phyloP scores from a whole-genome alignment of 225 moss, liverwort and hornwort species.

The Rhytidiadelphus loreus region DNA sequence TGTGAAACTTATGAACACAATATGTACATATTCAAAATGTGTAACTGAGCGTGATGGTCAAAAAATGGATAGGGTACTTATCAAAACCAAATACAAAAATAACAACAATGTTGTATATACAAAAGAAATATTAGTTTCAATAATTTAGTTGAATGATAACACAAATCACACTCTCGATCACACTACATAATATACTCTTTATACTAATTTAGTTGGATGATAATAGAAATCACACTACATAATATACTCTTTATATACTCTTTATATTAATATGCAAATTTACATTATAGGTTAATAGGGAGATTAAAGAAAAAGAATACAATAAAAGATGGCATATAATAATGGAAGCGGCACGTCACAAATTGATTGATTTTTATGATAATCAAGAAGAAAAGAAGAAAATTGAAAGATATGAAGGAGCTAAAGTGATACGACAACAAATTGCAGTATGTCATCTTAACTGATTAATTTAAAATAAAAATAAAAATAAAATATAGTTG shows the following conservation, averaged over 20 bases:
- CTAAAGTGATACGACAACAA: slow-evolving; percentile 61
- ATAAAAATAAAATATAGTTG: too few species aligned
- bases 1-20: slow-evolving; percentile 73
- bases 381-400: slow-evolving; percentile 58
- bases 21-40: slow-evolving; percentile 86
- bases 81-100: neutral
- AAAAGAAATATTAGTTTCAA: too few species aligned
- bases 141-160: neutral
- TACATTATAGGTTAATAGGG: slow-evolving; percentile 25
- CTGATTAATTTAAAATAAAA: neutral
- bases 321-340: slow-evolving; percentile 53
- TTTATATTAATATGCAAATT: too few species aligned
- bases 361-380: slow-evolving; percentile 45
- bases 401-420: slow-evolving; percentile 46
- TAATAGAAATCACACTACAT: too few species aligned
- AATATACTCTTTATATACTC: too few species aligned
- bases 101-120: neutral
- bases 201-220: too few species aligned
- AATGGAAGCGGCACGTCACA: slow-evolving; percentile 61
- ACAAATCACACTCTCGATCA: too few species aligned
- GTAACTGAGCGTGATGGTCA: slow-evolving; percentile 69
- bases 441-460: slow-evolving; percentile 35
- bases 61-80: slow-evolving; percentile 58
- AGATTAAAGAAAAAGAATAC: slow-evolving; percentile 45
- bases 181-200: too few species aligned